These are phyloP conservation scores for Jacaranda mimosifolia DNA, from an alignment of 257 asterid species.

Conservation along the genomic window DNA sequence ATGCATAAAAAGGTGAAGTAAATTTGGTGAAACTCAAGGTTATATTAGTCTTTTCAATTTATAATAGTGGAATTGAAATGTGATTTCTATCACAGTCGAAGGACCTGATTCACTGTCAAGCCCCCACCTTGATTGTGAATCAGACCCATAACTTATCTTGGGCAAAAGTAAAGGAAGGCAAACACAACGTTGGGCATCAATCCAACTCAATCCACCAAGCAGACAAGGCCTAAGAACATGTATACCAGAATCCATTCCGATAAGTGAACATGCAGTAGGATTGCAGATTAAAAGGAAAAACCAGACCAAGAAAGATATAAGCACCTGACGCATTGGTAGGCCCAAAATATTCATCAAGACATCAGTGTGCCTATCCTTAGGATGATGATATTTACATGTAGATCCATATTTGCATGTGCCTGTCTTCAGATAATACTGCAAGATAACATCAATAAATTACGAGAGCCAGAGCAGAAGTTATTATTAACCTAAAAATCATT, in stretches of 20 bases:
- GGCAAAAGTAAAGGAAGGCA: neutral
- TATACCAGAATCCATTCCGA: neutral
- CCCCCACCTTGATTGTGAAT: too few relatives aligned
- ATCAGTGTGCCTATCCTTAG: slow-evolving; percentile 59
- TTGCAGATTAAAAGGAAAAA: slow-evolving; percentile 11
- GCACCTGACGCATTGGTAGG: slow-evolving; percentile 82
- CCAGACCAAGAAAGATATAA: slow-evolving; percentile 27
- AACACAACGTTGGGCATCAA: neutral
- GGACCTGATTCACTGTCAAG: too few relatives aligned
- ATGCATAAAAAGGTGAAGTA: too few relatives aligned
- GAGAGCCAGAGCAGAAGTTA: slow-evolving; percentile 16
- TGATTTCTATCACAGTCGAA: too few relatives aligned
- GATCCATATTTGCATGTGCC: slow-evolving; percentile 80
- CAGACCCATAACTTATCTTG: too few relatives aligned
- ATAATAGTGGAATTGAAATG: too few relatives aligned
- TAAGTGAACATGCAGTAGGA: neutral
- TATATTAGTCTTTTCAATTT: too few relatives aligned
- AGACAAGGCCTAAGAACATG: neutral
- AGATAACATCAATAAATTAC: slow-evolving; percentile 28
- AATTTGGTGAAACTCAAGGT: too few relatives aligned
- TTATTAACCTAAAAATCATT: neutral
- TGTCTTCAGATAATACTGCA: slow-evolving; percentile 77
- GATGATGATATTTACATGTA: slow-evolving; percentile 77
- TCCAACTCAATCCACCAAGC: too few relatives aligned
- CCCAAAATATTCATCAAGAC: slow-evolving; percentile 59